A percentile compares a stretch with the other conserved stretches of the same genome.
Conservation (phyloP, 202 grass and related monocot genomes). For the Miscanthus sacchariflorus region DNA sequence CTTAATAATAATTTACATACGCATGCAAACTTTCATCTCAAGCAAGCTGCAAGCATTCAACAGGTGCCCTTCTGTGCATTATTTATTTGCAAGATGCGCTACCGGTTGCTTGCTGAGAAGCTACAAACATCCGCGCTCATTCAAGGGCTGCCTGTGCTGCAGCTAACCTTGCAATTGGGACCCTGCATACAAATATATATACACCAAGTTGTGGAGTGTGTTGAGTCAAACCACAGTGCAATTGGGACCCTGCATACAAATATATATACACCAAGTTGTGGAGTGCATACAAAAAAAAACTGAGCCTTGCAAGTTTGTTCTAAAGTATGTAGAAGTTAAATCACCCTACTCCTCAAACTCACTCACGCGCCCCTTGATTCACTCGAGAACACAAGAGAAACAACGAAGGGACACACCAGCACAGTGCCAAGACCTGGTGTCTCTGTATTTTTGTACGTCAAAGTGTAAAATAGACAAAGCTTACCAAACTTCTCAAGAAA, state of each 20-base stretch:
- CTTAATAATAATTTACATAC: not conserved
- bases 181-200: slow-evolving; percentile 53
- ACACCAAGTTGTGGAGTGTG: not conserved
- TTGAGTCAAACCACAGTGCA: not conserved
- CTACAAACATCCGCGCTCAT: not conserved
- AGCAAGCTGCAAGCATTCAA: not conserved
- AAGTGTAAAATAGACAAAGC: not conserved
- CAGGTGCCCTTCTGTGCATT: slow-evolving; percentile 22
- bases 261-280: too few relatives aligned
- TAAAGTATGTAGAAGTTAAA: too few relatives aligned
- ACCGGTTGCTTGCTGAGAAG: not conserved
- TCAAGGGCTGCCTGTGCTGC: slow-evolving; percentile 58
- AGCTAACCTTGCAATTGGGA: slow-evolving; percentile 77
- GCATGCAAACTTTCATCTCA: not conserved
- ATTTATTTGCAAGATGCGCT: slow-evolving; percentile 27
- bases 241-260: too few relatives aligned
- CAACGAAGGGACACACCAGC: too few relatives aligned
- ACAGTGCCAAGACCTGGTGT: too few relatives aligned
- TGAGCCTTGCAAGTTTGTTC: too few relatives aligned
- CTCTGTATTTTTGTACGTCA: not conserved
- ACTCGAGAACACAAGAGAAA: too few relatives aligned
- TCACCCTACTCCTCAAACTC: too few relatives aligned
- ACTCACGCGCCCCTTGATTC: too few relatives aligned
- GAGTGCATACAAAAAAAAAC: too few relatives aligned
- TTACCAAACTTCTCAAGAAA: not conserved